These are phyloP conservation scores for Phyllachora maydis DNA, from an alignment of 2,329 filamentous ascomycete genomes.

Conservation along the genomic window DNA sequence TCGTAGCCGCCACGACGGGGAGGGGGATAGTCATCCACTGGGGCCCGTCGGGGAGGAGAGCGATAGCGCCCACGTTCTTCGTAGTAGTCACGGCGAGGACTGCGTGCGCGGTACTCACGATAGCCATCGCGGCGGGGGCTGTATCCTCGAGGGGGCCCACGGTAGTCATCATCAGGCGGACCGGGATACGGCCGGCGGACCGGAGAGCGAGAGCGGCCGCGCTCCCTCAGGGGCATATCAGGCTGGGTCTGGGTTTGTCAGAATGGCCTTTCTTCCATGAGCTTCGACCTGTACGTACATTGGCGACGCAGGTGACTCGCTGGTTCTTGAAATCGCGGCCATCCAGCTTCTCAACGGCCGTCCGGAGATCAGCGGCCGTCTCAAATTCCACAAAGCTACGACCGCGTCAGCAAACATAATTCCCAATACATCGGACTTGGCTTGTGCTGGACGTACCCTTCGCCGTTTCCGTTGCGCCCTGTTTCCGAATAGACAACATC, in stretches of 20 bases:
- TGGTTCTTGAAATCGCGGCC: conserved; percentile 82
- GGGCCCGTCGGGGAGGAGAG: conserved; percentile 55
- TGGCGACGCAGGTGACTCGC: conserved; percentile 66
- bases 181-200: conserved; percentile 46
- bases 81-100: conserved; percentile 74
- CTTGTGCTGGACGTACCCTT: conserved; percentile 84
- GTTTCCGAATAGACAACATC: conserved; percentile 98
- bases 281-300: conserved; percentile 36
- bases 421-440: no score
- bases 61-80: conserved; percentile 64
- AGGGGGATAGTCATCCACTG: conserved; percentile 57
- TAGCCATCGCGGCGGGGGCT: conserved; percentile 51
- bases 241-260: conserved; percentile 45
- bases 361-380: conserved; percentile 71
- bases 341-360: conserved; percentile 88
- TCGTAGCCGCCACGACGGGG: conserved; percentile 50
- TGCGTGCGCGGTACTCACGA: conserved; percentile 70
- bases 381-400: conserved; percentile 93
- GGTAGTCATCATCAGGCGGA: conserved; percentile 59
- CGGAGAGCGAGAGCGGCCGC: conserved; percentile 60
- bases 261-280: conserved; percentile 3
- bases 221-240: conserved; percentile 49
- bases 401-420: conserved; percentile 4
- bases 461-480: conserved; percentile 71
- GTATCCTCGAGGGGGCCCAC: conserved; percentile 57